Evolutionary conservation across 169 alveolate species (phyloP).

Genomic region (Pseudocohnilembus persalinus): DNA sequence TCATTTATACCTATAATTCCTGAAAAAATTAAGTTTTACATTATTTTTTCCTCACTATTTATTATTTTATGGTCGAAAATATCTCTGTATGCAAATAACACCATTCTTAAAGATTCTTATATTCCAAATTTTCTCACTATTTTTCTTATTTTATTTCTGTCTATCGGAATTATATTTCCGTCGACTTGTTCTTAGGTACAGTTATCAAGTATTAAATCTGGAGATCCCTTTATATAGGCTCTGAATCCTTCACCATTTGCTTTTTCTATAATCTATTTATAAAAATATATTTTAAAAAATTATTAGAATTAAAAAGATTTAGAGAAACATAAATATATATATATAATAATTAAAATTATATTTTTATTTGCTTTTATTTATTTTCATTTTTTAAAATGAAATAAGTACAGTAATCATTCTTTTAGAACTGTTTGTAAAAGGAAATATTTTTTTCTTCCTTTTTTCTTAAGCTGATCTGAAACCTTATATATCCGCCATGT

Average conservation of each 20-base stretch:
- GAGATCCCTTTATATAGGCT: neutral
- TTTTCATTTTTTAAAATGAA: too few relatives aligned
- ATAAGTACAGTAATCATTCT: neutral
- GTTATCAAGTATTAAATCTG: neutral
- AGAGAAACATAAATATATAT: too few relatives aligned
- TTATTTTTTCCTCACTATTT: neutral
- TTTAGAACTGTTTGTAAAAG: neutral
- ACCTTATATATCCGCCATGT: neutral
- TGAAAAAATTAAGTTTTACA: neutral
- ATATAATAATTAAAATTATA: too few relatives aligned
- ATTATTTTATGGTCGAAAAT: neutral
- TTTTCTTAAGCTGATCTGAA: neutral
- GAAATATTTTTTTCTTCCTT: neutral
- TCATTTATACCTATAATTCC: neutral
- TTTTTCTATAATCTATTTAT: too few relatives aligned
- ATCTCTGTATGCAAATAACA: neutral
- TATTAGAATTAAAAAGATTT: too few relatives aligned
- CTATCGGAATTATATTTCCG: neutral
- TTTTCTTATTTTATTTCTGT: neutral
- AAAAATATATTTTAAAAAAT: too few relatives aligned
- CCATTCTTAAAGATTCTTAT: neutral
- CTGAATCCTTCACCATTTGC: neutral
- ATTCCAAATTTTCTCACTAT: neutral
- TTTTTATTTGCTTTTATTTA: too few relatives aligned
- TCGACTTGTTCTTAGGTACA: neutral